phyloP scores from a whole-genome alignment of 345 rosid species.

The Syzygium oleosum region DNA sequence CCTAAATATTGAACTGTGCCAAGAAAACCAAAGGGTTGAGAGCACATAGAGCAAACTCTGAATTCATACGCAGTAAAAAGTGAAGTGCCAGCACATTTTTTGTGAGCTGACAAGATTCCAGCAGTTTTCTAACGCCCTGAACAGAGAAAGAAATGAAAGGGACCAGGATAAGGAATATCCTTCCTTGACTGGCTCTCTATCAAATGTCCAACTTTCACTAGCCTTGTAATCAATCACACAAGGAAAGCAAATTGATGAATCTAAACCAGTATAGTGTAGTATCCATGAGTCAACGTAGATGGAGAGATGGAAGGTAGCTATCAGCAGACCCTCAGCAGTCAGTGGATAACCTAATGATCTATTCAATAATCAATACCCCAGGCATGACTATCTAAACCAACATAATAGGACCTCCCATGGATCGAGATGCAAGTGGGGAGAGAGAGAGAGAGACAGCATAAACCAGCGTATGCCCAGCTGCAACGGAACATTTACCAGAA shows the following conservation, averaged over 20 bases:
- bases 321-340: neutral
- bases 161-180: neutral
- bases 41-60: neutral
- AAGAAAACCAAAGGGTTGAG: neutral
- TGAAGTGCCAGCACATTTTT: neutral
- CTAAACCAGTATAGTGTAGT: neutral
- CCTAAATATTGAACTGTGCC: constrained; percentile 65
- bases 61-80: neutral
- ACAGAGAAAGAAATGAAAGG: neutral
- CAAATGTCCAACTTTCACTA: neutral
- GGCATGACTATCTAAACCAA: neutral
- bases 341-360: neutral
- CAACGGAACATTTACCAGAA: neutral
- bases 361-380: neutral
- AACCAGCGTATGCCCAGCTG: neutral
- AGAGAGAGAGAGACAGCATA: neutral
- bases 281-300: neutral
- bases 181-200: neutral
- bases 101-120: neutral
- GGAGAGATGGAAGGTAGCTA: neutral
- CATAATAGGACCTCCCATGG: neutral
- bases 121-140: neutral
- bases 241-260: neutral
- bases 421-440: neutral
- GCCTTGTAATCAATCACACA: neutral